These are phyloP conservation scores for Colletotrichum euphorbiae DNA, from an alignment of 2,329 filamentous ascomycete genomes.

Conservation along the genomic window DNA sequence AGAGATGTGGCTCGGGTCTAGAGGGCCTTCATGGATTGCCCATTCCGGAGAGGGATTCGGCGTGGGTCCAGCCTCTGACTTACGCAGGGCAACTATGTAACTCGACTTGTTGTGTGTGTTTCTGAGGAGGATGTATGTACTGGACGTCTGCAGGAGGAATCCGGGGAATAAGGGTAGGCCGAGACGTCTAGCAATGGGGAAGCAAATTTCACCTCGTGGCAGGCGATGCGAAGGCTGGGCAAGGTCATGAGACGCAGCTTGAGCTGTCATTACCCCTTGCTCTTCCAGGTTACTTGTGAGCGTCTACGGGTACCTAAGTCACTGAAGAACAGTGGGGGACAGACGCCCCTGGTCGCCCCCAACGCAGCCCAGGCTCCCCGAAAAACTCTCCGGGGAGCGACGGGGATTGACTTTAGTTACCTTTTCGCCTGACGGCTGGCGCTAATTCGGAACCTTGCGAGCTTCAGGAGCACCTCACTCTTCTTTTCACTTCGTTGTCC, in stretches of 20 bases:
- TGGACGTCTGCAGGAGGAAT: constrained; percentile 14
- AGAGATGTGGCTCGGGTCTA: constrained; percentile 32
- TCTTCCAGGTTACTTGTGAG: too few species aligned
- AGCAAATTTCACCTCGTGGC: constrained; percentile 1
- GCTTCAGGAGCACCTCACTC: neutral
- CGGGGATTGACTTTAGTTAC: constrained; percentile 1
- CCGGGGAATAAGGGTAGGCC: constrained; percentile 22
- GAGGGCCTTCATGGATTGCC: constrained; percentile 33
- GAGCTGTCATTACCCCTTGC: too few species aligned
- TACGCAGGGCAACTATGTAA: neutral
- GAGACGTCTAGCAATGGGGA: neutral
- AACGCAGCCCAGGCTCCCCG: constrained; percentile 18
- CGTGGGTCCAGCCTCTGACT: constrained; percentile 24
- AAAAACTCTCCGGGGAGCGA: constrained; percentile 30
- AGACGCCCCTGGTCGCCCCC: neutral
- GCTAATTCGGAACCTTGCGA: neutral
- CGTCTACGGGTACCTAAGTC: too few species aligned
- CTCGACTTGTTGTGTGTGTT: neutral
- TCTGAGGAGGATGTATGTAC: neutral
- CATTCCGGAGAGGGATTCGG: constrained; percentile 35
- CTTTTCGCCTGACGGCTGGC: neutral
- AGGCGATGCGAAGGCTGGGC: neutral
- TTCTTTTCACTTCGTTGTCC: too few species aligned
- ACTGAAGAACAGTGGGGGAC: constrained; percentile 5
- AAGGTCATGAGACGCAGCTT: too few species aligned